Evolutionary conservation across 176 grass and related monocot species (phyloP), one percentile per base, ranked within the genome.

Genomic region (Oryza brachyantha): DNA sequence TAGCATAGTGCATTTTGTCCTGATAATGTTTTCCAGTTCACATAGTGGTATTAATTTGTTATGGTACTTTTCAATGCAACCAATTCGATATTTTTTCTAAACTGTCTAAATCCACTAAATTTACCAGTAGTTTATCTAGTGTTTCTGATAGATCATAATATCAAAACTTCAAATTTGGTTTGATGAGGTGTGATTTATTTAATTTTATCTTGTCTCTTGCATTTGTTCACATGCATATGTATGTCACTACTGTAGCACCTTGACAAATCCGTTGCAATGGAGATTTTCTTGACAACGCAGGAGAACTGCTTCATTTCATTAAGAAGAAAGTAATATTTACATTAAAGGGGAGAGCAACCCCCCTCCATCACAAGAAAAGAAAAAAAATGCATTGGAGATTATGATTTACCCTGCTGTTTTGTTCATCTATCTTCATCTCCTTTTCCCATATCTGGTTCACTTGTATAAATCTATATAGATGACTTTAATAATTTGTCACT

Each of bases 391-490:
- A 42, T 5, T 48, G 5, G 19, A 57, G n/a, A 57, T 24, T 3
- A 13, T 42, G 13, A 10, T 57, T 21, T 22, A 24, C 52, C 21
- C 8, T 57, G n/a, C 24, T 66, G 10, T 68, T 70, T 57, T 57
- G n/a, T 57, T 57, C n/a, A 57, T 57, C 29, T 71, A 59, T 42
- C 3, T 48, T 19, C 45, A 13, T 80, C 48, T 80, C 35, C 13
- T 70, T 69, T 41, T 80, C 65, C 12, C 29, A 16, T 28, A 79
- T 14, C 57, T 59, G 48, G 16, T 59, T 80, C 69, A 17, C 50
- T 24, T 24, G 24, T 58, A 29, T 59, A 16, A 76, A 42, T 17
- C 45, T 5, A 48, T 48, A 48, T 48, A 19, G 13, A 19, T 48
- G 45, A 48, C 3, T 19, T 48, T 7, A 19, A 48, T 48, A 48